Evolutionary conservation across 2,329 filamentous ascomycete species (phyloP), one percentile per base, ranked within the genome.

Genomic region (Fusarium nisikadoi): DNA sequence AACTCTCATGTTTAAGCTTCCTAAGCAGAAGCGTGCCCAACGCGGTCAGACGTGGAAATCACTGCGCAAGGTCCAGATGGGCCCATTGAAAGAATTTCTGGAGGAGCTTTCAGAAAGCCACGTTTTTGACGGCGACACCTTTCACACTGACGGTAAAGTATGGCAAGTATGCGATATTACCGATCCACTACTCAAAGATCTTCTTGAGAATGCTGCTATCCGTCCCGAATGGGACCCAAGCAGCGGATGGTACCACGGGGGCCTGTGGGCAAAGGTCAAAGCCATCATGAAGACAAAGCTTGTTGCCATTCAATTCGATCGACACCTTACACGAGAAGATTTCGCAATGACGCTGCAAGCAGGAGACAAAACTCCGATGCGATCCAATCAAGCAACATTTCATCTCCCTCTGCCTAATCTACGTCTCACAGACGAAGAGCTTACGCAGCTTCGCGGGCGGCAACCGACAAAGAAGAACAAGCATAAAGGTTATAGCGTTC

Each of bases 141-240:
- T 95, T 60, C 89, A 90, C 20, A 88, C 89, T 3, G 94, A 97
- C 77, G 94, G 94, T 42, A 96, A 96, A 77, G 91, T 96, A 54
- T 99, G 94, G 92, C 96, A 98, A 84, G 88, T 97, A 31, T 97
- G 94, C 83, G 96, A 99, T 80, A 92, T 98, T 60, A 92, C 90
- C 0, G 95, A 98, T 76, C 93, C 94, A 0, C 78, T 95, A 2
- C 85, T 98, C 3, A 83, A 85, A 2, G 81, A 85, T 16, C 83
- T 98, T 6, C 86, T 97, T 42, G 87, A 90, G 25, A 88, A 89
- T 1, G 85, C 90, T 0, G 85, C 89, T 9, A 82, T 92, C 27
- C 87, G 90, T 8, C 78, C 83, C 1, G 83, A 84, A 14, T 93
- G 89, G 80, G 90, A 93, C 72, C 80, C 84, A 10, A 86, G 86